Evolutionary conservation across 352 stramenopile genomes (phyloP), one percentile per base, ranked within the genome.

Genomic region (Pythium vanterpoolii): DNA sequence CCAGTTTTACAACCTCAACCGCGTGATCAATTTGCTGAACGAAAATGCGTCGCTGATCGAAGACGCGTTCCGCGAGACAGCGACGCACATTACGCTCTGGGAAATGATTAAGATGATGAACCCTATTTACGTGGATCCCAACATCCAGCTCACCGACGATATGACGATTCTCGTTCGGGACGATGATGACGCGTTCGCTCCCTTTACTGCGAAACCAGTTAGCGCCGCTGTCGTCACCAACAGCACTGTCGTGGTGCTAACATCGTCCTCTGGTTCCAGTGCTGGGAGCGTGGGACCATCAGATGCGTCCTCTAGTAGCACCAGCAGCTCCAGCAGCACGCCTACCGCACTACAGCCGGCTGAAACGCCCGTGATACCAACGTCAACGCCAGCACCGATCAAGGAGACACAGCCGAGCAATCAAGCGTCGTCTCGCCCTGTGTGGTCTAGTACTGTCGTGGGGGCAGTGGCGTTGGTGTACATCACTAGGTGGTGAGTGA

Each of bases 61-160:
- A 21, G 62, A 49, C 18, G 53, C 56, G 31, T 68, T 71, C 50
- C 48, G 49, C 23, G 46, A 52, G 8, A 53, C 45, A 8, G 42
- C 58, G 11, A 54, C 39, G 26, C 40, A 43, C 34, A 71, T 71
- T 36, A 62, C 59, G 13, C 43, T 71, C 13, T 71, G 57, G 31
- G 59, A 71, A 26, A 64, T 71, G 60, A 71, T 60, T 9, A 64
- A 64, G 26, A 71, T 71, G 64, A 64, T 71, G 59, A 71, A 71
- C 42, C 52, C 48, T 39, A 64, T 71, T 39, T 64, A 71, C 42
- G 56, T 68, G 5, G 57, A 43, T 13, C 59, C 64, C 4, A 47
- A 55, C 28, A 48, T 71, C 26, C 47, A 28, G 30, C 62, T 71
- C 59, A 18, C 46, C 5, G 59, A 46, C 19, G 34, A 68, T 54